Base-by-base conservation (phyloP, 2,329 filamentous ascomycete genomes). In the Dactylonectria estremocensis region DNA sequence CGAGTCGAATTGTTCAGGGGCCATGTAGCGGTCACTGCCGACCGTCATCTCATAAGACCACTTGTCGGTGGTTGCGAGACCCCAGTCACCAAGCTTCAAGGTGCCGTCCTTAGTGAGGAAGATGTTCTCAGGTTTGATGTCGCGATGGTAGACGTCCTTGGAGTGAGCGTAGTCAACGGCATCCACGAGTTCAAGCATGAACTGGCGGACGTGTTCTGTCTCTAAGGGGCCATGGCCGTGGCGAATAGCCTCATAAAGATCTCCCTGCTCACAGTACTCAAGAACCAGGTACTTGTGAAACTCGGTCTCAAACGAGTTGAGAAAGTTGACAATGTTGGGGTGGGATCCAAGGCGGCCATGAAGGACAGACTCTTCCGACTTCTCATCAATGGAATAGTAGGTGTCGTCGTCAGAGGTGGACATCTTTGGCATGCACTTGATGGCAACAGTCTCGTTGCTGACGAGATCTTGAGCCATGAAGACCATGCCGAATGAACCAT, bases 51-150 rank as follows among this genome's bases (percentile, higher is more conserved):
- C 96, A 76, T 93, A 93, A 24, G 94, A 97, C 95, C 94, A 97
- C 74, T 91, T 87, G 69, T 97, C 94, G 7, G 91, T 93, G 11
- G 95, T 98, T 58, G 95, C 95, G 70, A 99, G 87, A 61, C 96
- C 96, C 80, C 98, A 97, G 82, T 99, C 96, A 77, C 96, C 96
- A 40, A 99, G 90, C 85, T 99, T 99, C 93, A 98, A 93, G 45
- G 92, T 88, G 61, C 95, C 95, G 73, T 92, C 89, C 68, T 95
- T 89, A 66, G 91, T 93, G 71, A 99, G 87, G 81, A 99, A 98
- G 81, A 99, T 97, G 86, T 99, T 99, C 87, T 99, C 96, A 0
- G 96, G 96, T 85, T 99, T 99, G 89, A 99, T 98, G 82, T 99
- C 96, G 69, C 96, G 93, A 80, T 99, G 96, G 81, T 95, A 98